Base-by-base conservation (phyloP, 306 rosid genomes). In the Prunus fruticosa region DNA sequence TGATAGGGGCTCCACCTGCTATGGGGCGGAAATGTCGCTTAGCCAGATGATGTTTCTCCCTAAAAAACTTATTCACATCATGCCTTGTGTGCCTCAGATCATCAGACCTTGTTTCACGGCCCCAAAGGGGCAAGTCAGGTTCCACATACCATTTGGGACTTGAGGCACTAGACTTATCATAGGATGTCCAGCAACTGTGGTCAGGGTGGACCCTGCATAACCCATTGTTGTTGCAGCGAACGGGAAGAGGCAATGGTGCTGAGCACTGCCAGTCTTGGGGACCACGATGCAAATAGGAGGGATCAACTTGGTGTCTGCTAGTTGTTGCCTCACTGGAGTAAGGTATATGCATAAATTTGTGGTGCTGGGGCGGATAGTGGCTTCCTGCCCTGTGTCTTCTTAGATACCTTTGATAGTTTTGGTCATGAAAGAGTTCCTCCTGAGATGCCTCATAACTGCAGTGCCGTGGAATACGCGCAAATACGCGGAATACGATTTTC, bases 1-100 rank as follows among this genome's bases (percentile, higher is more conserved):
- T 45, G 71, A 96, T 79, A 74, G 99, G 99, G 56, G 99, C 93
- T 49, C 90, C 99, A 69, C 98, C 94, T 8, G 97, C 93, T 20
- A 93, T 78, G 3, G 99, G 98, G 75, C 82, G 83, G 64, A 84
- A 88, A 85, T 89, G 92, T 62, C 86, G 80, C 87, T 88, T 92
- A n/a, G 71, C 81, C 72, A 76, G 51, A 78, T 56, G 83, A 18
- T 62, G 81, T 80, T 81, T 84, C 85, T 87, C 92, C 73, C 89
- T 78, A 52, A 30, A 67, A 75, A 82, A 76, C 79, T 72, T 87
- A 80, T 81, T 86, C 76, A 73, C 56, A 66, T 79, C 88, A 7
- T 67, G 78, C 76, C 72, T 80, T 74, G 71, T 79, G 62, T 69
- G 83, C 70, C 87, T 85, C 77, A 60, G 89, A 78, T 77, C 85